Percentiles rank a stretch among this genome's conserved stretches.
These are phyloP conservation scores for Naganishia vaughanmartiniae DNA, from an alignment of 768 basidiomycete species.

Conservation along the genomic window DNA sequence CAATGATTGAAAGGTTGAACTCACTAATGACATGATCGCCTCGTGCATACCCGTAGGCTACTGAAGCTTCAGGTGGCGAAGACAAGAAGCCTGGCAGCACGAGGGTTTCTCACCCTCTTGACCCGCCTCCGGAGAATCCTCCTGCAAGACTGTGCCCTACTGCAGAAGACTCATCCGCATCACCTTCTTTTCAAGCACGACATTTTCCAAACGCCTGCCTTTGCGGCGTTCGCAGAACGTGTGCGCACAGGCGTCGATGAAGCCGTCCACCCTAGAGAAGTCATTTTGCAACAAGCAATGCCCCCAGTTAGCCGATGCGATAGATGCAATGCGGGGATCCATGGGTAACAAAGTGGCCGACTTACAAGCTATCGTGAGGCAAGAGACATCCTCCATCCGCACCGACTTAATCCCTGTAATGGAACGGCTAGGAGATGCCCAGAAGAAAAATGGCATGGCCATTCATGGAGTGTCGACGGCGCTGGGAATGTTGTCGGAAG, in stretches of 20 bases:
- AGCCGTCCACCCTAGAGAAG: no score
- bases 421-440: no score
- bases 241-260: not conserved
- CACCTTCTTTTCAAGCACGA: not conserved
- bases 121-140: not conserved
- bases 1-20: not conserved
- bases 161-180: not conserved
- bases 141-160: conserved; percentile 4
- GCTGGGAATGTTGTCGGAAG: no score
- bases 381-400: no score
- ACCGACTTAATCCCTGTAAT: no score
- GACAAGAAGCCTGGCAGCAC: not conserved
- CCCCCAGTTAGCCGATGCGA: no score
- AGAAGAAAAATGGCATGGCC: no score
- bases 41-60: not conserved
- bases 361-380: no score
- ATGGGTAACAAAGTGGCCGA: no score
- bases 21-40: not conserved
- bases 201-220: not conserved
- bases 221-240: not conserved
- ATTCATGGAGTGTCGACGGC: no score
- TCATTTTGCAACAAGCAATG: no score
- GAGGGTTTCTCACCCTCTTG: not conserved
- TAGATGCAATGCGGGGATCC: no score
- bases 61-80: not conserved